Base-by-base conservation (phyloP, 106 monocot genomes). In the Dendrobium nobile region DNA sequence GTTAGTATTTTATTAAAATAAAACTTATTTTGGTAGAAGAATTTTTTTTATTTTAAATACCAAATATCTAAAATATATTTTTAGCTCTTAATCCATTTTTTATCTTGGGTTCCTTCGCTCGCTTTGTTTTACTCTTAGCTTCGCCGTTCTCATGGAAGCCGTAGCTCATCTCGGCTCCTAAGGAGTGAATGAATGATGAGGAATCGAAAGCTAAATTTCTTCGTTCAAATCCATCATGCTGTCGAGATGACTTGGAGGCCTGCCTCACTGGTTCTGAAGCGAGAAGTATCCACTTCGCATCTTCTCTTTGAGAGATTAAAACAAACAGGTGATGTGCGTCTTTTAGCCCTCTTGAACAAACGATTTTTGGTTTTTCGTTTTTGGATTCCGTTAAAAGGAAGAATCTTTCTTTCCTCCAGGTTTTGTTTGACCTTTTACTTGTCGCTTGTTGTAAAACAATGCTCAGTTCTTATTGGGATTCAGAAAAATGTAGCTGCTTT, bases 301-400 rank as follows among this genome's bases (percentile, higher is more conserved):
- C 79, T 79, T 59, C 86, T 89, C 78, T 79, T 9, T 72, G 84
- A 79, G 84, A 92, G 94, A 89, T 64, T 98, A 74, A 89, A 83
- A 20, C 94, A 98, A 91, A 94, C 96, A 89, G 96, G 93, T 94
- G 47, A 79, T 43, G 10, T 4, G 80, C 83, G 54, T 45, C 19
- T 41, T 20, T 44, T 43, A n/a, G n/a, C 44, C 43, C 42, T 1
- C 1, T 20, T 72, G 10, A 72, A 16, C 16, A 33, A 15, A 40
- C 40, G 37, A 72, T 72, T 72, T n/a, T 15, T n/a, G 11, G 3
- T 4, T 11, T 17, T 70, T 86, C 16, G 45, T 18, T 73, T 73
- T 43, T 44, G 19, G 40, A 75, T 44, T n/a, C 41, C 44, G 43
- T 19, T 0, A 75, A 20, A 43, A 19, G 4, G 40, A n/a, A 4